Evolutionary conservation across 768 basidiomycete species (phyloP), one percentile per base, ranked within the genome.

Genomic region (Collybia mongolica): DNA sequence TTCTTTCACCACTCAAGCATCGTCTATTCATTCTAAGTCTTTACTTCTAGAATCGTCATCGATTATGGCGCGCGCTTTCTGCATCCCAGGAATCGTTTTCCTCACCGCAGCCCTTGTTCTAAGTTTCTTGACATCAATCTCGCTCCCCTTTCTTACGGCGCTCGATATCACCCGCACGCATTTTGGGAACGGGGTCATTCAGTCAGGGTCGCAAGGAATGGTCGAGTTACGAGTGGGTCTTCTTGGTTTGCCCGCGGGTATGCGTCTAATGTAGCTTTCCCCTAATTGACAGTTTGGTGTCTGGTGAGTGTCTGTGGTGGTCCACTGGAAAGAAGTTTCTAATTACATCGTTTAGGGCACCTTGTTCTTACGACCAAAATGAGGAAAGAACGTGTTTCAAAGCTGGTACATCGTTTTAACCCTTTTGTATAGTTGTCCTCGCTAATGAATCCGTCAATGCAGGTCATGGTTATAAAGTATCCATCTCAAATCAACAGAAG

Each of bases 121-220:
- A 54, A 79, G 77, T 56, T 71, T 90, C 61, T 68, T 90, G 54
- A 79, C 82, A 26, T 83, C 88, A 11, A 74, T 91, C 43, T 90
- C 88, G 14, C 70, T 90, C 2, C 89, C 90, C 1, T 83, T 70
- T 67, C 72, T 91, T 18, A 72, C 83, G 17, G 80, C 76, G 0
- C 70, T 90, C 56, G 88, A 90, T 65, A 72, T 91, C 59, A 74
- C 77, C 12, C 82, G 87, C 23, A 73, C 79, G 9, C 75, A 79
- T 46, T 81, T 83, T 48, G 68, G 59, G 19, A 55, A 59, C 38
- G 69, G 52, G 15, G 71, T 54, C 36, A 52, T 56, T 45, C 49
- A 67, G 51, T 53, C 54, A 22, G 54, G 44, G 26, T 43, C 57
- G 18, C 52, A 65, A 14, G 65, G 60, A 2, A 59, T 84, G 28